These are phyloP conservation scores for Forsythia viridissima DNA, from an alignment of 257 asterid genomes.

Conservation along the genomic window DNA sequence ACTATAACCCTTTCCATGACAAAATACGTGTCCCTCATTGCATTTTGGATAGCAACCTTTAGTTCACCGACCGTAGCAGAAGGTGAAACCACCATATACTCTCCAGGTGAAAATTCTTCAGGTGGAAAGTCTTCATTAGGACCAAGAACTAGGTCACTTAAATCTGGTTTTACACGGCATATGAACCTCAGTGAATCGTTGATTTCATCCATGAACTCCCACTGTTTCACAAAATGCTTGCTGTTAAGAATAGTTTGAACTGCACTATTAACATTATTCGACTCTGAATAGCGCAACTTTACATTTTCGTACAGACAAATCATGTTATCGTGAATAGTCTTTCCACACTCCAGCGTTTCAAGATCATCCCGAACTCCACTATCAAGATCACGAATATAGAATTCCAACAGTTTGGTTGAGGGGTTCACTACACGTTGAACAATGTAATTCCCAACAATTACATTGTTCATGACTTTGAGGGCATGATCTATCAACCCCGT, in stretches of 20 bases:
- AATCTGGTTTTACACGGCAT: constrained; percentile 43
- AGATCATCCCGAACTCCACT: constrained; percentile 23
- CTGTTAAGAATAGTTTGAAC: constrained; percentile 54
- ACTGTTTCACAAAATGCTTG: constrained; percentile 74
- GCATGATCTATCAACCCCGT: constrained; percentile 87
- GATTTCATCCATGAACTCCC: constrained; percentile 72
- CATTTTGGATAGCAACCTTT: constrained; percentile 49
- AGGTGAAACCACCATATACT: constrained; percentile 60
- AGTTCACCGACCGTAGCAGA: constrained; percentile 70
- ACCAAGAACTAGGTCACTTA: constrained; percentile 28
- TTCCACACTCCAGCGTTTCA: constrained; percentile 29
- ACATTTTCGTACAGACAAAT: constrained; percentile 43
- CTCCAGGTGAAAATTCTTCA: constrained; percentile 33
- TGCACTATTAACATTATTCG: constrained; percentile 35
- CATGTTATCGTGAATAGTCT: constrained; percentile 41
- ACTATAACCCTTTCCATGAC: constrained; percentile 49
- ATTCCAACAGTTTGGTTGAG: constrained; percentile 65
- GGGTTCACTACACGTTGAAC: constrained; percentile 66
- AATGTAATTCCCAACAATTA: constrained; percentile 55
- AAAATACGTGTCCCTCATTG: constrained; percentile 73
- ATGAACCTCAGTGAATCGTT: constrained; percentile 61
- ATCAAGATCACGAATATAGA: constrained; percentile 52
- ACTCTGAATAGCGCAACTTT: constrained; percentile 42
- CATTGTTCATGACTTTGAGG: constrained; percentile 78
- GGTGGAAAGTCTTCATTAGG: constrained; percentile 10